These are phyloP conservation scores for Acer campestre DNA, from an alignment of 345 rosid genomes.

Conservation along the genomic window DNA sequence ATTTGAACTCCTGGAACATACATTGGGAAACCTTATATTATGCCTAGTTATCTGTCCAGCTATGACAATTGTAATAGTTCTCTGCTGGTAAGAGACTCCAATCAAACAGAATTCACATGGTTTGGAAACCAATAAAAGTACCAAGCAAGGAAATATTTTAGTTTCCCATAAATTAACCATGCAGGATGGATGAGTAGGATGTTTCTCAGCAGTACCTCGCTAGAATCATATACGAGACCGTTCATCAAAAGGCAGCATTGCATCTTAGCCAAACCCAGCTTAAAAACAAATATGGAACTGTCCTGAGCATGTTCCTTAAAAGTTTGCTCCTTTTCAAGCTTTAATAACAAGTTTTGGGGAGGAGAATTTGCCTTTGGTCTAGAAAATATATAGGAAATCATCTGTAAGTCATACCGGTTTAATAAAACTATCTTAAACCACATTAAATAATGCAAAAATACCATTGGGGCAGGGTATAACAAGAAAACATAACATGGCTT, in stretches of 20 bases:
- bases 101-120: background rate
- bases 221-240: conserved; percentile 88
- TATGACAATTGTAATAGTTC: background rate
- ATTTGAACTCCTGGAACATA: background rate
- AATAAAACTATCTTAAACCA: conserved; percentile 9
- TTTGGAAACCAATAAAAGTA: background rate
- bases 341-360: conserved; percentile 81
- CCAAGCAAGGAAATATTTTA: background rate
- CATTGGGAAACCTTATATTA: background rate
- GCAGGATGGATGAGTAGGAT: conserved; percentile 2
- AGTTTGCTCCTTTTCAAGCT: conserved; percentile 75
- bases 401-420: background rate
- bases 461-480: conserved; percentile 5
- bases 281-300: conserved; percentile 81
- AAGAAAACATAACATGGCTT: conserved; percentile 7
- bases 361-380: conserved; percentile 82
- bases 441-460: conserved; percentile 17
- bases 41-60: background rate
- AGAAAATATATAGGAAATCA: conserved; percentile 24
- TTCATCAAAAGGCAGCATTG: conserved; percentile 83
- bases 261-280: conserved; percentile 81
- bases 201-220: conserved; percentile 60
- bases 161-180: background rate
- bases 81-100: background rate
- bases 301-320: conserved; percentile 60